Evolutionary conservation across 192 early-diverging fungal species (phyloP).

Genomic region (Linnemannia hyalina): DNA sequence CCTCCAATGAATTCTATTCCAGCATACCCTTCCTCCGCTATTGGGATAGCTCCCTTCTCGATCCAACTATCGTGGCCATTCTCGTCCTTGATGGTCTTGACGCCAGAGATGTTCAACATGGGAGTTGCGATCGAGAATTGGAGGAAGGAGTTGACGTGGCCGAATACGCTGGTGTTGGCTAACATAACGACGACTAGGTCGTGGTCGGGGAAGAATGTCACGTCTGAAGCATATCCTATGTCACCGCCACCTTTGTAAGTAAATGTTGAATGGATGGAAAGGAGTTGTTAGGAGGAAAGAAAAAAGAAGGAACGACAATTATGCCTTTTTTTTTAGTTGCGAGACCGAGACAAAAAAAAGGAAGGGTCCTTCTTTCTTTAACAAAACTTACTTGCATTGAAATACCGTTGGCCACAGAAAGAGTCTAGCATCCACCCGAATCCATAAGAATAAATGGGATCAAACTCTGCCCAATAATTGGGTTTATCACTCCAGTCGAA

Average conservation of each 20-base stretch:
- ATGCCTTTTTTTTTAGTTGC: too few relatives aligned
- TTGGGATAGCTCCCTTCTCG: background rate
- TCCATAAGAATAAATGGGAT: constrained; percentile 5
- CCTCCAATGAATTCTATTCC: too few relatives aligned
- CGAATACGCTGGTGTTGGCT: background rate
- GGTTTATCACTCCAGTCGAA: too few relatives aligned
- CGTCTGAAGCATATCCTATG: background rate
- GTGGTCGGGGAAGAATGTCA: background rate
- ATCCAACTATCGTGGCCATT: background rate
- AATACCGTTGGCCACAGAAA: constrained; percentile 1
- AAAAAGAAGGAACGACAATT: too few relatives aligned
- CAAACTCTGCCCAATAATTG: background rate
- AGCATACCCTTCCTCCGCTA: background rate
- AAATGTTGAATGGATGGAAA: too few relatives aligned
- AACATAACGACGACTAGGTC: background rate
- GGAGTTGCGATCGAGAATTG: background rate
- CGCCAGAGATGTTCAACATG: background rate
- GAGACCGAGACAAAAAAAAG: too few relatives aligned
- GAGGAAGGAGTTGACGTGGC: background rate
- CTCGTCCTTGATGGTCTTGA: background rate
- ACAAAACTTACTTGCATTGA: too few relatives aligned
- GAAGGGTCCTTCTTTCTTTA: too few relatives aligned
- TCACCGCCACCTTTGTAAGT: background rate
- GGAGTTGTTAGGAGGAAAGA: too few relatives aligned
- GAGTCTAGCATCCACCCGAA: constrained; percentile 24